Base-by-base conservation (phyloP, 208 protist species). In the Crithidia thermophila region DNA sequence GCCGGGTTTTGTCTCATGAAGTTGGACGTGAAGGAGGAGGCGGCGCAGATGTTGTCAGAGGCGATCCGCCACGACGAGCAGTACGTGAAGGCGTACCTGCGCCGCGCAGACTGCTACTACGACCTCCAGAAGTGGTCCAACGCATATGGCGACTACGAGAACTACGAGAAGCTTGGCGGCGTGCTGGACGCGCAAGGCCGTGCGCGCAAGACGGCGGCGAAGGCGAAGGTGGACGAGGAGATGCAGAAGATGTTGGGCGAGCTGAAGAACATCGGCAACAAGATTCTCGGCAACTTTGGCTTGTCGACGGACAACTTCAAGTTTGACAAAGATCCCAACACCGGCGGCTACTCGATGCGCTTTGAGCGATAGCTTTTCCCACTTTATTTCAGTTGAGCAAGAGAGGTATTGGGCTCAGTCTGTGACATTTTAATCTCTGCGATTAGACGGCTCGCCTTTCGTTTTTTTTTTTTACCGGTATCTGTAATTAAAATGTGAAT, bases 291-390 rank as follows among this genome's bases (percentile, higher is more conserved):
- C 21, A 96, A 95, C 62, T 98, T 99, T 79, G 98, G 98, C 11
- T 60, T 99, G 13, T 97, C 86, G 3, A 97, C 95, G 13, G 96
- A 99, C 58, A 98, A 99, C 79, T 99, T 99, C 72, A 94, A 99
- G 80, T 94, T 99, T 50, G 86, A 98, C 53, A 96, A 99, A 74
- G 96, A 98, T 76, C 91, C 92, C 13, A 85, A 83, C 45, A 90
- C 83, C 7, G 98, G 97, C 13, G 84, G 83, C 28, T 99, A 98
- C 71, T 97, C 90, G 23, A 88, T 99, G 85, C 95, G 97, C 13
- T 98, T 98, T 63, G 91, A 97, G 69, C 82, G 81, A 3, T 75
- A 34, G 43, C 4, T 4, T 3, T 20, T 16, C 14, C 4, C n/a
- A n/a, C n/a, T n/a, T n/a, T n/a, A n/a, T n/a, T n/a, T n/a, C n/a